phyloP scores from a whole-genome alignment of 129 eudicot species.

The Oenanthe sinensis region DNA sequence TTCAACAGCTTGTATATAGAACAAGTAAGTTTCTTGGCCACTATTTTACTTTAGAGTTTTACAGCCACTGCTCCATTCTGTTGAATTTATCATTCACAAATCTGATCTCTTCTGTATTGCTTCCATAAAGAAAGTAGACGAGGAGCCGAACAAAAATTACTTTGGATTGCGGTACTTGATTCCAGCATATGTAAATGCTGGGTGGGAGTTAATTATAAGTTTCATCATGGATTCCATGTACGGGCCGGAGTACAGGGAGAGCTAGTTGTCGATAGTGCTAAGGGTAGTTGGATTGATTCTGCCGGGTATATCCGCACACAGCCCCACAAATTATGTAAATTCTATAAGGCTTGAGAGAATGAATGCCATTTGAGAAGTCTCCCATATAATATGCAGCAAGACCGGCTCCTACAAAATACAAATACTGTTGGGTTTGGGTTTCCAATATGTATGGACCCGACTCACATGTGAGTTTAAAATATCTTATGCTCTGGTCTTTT shows the following conservation, averaged over 20 bases:
- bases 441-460: not conserved
- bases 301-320: constrained; percentile 89
- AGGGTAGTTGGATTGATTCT: constrained; percentile 54
- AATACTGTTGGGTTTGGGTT: not conserved
- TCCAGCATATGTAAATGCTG: constrained; percentile 62
- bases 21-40: constrained; percentile 35
- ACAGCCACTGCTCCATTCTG: not conserved
- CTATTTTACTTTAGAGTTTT: not conserved
- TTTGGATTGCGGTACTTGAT: constrained; percentile 51
- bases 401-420: not conserved
- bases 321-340: constrained; percentile 70
- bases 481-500: not conserved
- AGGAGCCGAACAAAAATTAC: constrained; percentile 80
- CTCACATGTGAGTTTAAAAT: not conserved
- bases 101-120: not conserved
- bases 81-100: not conserved
- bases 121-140: constrained; percentile 51
- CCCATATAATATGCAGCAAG: constrained; percentile 11
- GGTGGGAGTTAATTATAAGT: constrained; percentile 79
- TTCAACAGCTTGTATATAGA: constrained; percentile 56
- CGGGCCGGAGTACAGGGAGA: constrained; percentile 62
- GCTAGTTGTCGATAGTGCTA: constrained; percentile 54
- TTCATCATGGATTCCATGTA: constrained; percentile 36
- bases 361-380: constrained; percentile 14
- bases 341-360: constrained; percentile 67